A percentile compares a stretch with the other conserved stretches of the same genome.
These are phyloP conservation scores for Petasospora fabianii DNA, from an alignment of 1,139 yeast genomes.

Conservation along the genomic window DNA sequence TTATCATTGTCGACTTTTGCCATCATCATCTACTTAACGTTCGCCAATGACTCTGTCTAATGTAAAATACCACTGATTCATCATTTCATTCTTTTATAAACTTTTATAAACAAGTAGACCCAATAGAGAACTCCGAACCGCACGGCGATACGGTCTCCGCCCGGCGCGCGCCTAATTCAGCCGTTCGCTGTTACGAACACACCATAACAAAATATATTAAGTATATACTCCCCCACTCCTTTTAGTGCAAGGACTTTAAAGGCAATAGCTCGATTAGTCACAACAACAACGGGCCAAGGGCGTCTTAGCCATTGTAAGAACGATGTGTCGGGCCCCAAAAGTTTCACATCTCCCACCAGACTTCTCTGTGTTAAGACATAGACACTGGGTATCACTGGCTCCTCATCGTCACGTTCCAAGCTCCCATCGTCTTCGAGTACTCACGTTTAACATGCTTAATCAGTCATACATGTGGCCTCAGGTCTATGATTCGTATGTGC, in stretches of 20 bases:
- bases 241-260: no score
- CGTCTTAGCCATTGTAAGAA: no score
- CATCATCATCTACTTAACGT: slow-evolving; percentile 19
- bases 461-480: slow-evolving; percentile 57
- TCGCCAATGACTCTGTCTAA: slow-evolving; percentile 20
- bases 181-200: slow-evolving; percentile 12
- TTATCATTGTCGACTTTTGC: slow-evolving; percentile 20
- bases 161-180: slow-evolving; percentile 3
- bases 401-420: slow-evolving; percentile 2
- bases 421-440: slow-evolving; percentile 30
- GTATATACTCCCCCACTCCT: no score
- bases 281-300: no score
- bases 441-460: slow-evolving; percentile 51
- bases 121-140: background rate
- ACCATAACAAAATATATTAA: background rate
- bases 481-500: slow-evolving; percentile 45
- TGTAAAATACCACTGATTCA: no score
- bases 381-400: slow-evolving; percentile 13
- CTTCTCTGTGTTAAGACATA: slow-evolving; percentile 11
- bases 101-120: no score
- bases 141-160: background rate
- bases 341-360: background rate
- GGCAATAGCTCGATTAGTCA: no score
- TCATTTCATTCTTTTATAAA: no score
- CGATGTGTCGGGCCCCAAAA: no score